Evolutionary conservation across 2,329 filamentous ascomycete species (phyloP).

Genomic region (Orbilia blumenaviensis): DNA sequence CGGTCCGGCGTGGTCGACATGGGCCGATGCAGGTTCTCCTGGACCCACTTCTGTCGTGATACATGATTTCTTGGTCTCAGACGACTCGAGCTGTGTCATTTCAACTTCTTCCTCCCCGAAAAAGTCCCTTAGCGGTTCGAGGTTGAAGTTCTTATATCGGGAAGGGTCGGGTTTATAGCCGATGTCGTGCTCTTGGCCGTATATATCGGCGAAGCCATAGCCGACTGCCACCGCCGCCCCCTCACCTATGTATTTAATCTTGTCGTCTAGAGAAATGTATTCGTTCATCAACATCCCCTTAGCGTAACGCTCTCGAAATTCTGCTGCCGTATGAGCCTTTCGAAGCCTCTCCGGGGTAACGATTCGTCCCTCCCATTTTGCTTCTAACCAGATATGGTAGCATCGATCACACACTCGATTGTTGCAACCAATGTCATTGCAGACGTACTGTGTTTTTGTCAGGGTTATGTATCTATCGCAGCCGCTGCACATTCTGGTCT

Average conservation of each 20-base stretch:
- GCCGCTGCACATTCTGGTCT: conserved; percentile 37
- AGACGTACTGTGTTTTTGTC: conserved; percentile 33
- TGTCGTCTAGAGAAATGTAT: not conserved
- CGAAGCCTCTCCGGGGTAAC: conserved; percentile 12
- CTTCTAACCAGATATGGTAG: conserved; percentile 35
- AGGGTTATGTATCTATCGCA: conserved; percentile 44
- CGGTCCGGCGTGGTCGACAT: not conserved
- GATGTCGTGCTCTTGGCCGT: not conserved
- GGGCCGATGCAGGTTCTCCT: not conserved
- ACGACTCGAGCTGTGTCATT: conserved; percentile 14
- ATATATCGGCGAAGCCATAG: not conserved
- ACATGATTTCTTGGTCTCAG: conserved; percentile 51
- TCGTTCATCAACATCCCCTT: conserved; percentile 15
- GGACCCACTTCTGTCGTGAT: conserved; percentile 55
- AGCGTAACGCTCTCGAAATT: conserved; percentile 20
- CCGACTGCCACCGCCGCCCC: conserved; percentile 14
- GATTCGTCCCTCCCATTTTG: conserved; percentile 20
- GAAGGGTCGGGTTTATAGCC: conserved; percentile 1
- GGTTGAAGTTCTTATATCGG: conserved; percentile 1
- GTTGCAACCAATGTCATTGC: conserved; percentile 30
- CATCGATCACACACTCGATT: conserved; percentile 40
- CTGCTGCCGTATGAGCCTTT: conserved; percentile 37
- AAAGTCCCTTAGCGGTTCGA: conserved; percentile 4
- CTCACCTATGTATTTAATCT: conserved; percentile 24
- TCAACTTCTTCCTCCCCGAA: conserved; percentile 41